Evolutionary conservation across 495 filamentous ascomycete genomes (phyloP).

Genomic region (Neurospora sp.): DNA sequence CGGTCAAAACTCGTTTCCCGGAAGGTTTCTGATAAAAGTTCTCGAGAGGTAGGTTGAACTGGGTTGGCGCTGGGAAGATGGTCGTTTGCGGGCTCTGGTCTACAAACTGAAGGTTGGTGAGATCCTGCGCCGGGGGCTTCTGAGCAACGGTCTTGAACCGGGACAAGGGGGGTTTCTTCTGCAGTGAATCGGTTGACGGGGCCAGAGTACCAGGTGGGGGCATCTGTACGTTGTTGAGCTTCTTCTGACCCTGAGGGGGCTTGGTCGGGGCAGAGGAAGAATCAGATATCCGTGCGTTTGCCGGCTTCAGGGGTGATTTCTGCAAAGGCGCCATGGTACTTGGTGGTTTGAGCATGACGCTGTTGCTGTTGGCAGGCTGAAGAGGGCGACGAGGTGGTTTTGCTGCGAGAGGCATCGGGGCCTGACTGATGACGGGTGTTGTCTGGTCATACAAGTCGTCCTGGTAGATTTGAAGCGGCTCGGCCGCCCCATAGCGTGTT

Average conservation of each 20-base stretch:
- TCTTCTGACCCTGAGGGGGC: conserved; percentile 34
- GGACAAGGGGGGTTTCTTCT: conserved; percentile 62
- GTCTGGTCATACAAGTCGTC: conserved; percentile 44
- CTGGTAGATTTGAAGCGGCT: conserved; percentile 53
- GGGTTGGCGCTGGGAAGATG: conserved; percentile 38
- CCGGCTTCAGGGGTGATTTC: conserved; percentile 48
- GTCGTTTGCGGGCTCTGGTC: conserved; percentile 53
- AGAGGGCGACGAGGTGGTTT: conserved; percentile 36
- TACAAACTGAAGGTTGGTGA: conserved; percentile 37
- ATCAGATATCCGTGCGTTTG: conserved; percentile 22
- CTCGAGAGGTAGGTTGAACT: conserved; percentile 39
- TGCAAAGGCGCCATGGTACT: conserved; percentile 27
- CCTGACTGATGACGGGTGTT: conserved; percentile 35
- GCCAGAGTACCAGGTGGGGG: conserved; percentile 54
- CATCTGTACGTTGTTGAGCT: conserved; percentile 54
- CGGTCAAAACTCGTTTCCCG: conserved; percentile 58
- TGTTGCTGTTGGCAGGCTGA: conserved; percentile 39
- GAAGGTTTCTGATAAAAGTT: conserved; percentile 48
- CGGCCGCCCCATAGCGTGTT: conserved; percentile 48
- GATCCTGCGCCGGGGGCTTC: conserved; percentile 53
- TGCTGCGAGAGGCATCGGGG: conserved; percentile 41
- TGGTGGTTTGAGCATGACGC: conserved; percentile 45
- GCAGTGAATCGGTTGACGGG: conserved; percentile 73
- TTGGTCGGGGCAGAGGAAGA: conserved; percentile 34
- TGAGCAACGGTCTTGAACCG: conserved; percentile 50